Percentiles rank a stretch among this genome's conserved stretches.
Evolutionary conservation across 2,329 filamentous ascomycete genomes (phyloP).

Genomic region (Fonsecaea erecta): DNA sequence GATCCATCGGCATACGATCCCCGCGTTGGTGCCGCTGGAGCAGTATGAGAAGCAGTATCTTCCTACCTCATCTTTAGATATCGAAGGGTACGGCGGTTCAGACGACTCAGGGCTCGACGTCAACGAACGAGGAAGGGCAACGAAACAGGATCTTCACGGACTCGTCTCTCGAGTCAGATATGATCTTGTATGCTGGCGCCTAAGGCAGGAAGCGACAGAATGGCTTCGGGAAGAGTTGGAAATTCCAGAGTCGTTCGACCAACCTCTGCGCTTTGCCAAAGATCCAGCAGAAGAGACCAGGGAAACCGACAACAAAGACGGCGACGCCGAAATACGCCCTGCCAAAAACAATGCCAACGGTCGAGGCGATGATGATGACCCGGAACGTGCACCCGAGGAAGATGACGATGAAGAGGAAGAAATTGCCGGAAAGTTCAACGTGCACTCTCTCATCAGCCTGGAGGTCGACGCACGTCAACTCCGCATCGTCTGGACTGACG

Average conservation of each 20-base stretch:
- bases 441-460: constrained; percentile 44
- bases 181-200: constrained; percentile 50
- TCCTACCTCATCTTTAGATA: constrained; percentile 26
- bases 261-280: not conserved
- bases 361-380: not conserved
- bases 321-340: not conserved
- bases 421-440: constrained; percentile 39
- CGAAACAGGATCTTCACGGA: constrained; percentile 45
- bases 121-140: constrained; percentile 26
- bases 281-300: constrained; percentile 1
- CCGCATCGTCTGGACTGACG: constrained; percentile 51
- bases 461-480: constrained; percentile 49
- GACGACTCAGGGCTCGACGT: constrained; percentile 32
- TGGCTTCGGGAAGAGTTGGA: constrained; percentile 33
- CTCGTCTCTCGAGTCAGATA: constrained; percentile 48
- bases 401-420: constrained; percentile 6
- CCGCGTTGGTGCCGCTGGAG: constrained; percentile 49
- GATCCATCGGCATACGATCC: constrained; percentile 53
- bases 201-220: constrained; percentile 46
- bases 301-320: constrained; percentile 21
- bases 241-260: constrained; percentile 2
- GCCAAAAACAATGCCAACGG: not conserved
- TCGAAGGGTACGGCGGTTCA: constrained; percentile 30
- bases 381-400: not conserved
- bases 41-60: constrained; percentile 47